These are phyloP conservation scores for Pseudogymnoascus sp. DNA, from an alignment of 2,329 filamentous ascomycete species.

Conservation along the genomic window DNA sequence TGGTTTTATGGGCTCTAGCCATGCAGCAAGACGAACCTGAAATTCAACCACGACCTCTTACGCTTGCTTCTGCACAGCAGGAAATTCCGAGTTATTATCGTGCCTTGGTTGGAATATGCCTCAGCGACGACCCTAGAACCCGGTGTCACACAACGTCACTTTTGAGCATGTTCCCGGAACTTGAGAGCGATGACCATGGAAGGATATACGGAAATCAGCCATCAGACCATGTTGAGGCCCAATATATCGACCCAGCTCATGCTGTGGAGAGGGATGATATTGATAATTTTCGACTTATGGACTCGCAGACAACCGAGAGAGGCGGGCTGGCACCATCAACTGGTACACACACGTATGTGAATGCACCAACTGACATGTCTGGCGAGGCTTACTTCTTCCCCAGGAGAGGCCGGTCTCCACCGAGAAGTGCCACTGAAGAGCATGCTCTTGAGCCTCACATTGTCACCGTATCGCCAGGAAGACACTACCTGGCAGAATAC, in stretches of 20 bases:
- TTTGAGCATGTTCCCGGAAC: constrained; percentile 55
- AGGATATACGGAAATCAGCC: background rate
- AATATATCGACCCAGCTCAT: constrained; percentile 12
- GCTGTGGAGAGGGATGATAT: constrained; percentile 12
- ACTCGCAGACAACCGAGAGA: constrained; percentile 6
- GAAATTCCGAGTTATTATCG: constrained; percentile 73
- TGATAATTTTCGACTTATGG: constrained; percentile 9
- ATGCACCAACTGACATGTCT: constrained; percentile 22
- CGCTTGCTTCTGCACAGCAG: constrained; percentile 40
- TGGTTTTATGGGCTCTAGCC: constrained; percentile 91
- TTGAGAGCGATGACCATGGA: background rate
- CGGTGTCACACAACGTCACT: constrained; percentile 67
- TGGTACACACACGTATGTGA: constrained; percentile 21
- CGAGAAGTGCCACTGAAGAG: constrained; percentile 12
- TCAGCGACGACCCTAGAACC: constrained; percentile 63
- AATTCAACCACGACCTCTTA: constrained; percentile 61
- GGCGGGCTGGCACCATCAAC: constrained; percentile 13
- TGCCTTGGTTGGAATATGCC: constrained; percentile 65
- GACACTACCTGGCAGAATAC: background rate
- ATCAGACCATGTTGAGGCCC: background rate
- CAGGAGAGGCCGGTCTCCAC: constrained; percentile 26
- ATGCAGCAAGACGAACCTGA: constrained; percentile 87
- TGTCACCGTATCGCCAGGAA: background rate
- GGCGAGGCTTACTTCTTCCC: constrained; percentile 23
- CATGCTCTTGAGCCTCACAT: background rate